Base-by-base conservation (phyloP, 1,284 basidiomycete species). In the Crepidotus sp. region DNA sequence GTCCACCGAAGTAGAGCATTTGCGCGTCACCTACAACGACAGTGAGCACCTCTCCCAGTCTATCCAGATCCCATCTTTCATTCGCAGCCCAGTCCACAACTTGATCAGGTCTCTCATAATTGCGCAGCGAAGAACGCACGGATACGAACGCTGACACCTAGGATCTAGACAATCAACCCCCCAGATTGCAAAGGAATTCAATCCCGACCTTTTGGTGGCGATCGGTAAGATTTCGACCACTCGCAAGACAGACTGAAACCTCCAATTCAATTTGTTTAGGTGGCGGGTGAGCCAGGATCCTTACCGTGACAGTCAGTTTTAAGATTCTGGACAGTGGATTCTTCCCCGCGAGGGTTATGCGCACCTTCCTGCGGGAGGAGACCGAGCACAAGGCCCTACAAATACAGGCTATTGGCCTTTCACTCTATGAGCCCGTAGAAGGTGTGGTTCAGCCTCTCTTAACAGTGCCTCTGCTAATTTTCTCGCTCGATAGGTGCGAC, bases 401-500 rank as follows among this genome's bases (percentile, higher is more conserved):
- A 42, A 95, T 96, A 54, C 80, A 83, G 63, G 93, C 93, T 2
- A 94, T 97, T 53, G 92, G 93, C 2, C 74, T 97, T 25, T 93
- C 89, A 2, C 71, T 97, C 4, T 97, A 97, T 57, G 93, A 97
- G 61, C 76, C 83, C 19, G 67, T 94, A 10, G 81, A 84, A 6
- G 50, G 50, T 52, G 19, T 5, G 14, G n/a, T 0, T n/a, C n/a
- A n/a, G n/a, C n/a, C n/a, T n/a, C n/a, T n/a, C n/a, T n/a, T n/a
- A n/a, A n/a, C n/a, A n/a, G n/a, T n/a, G n/a, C n/a, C n/a, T n/a
- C n/a, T n/a, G n/a, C n/a, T n/a, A n/a, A n/a, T n/a, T n/a, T n/a
- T n/a, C n/a, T n/a, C n/a, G n/a, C n/a, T n/a, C n/a, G n/a, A n/a
- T n/a, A n/a, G n/a, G n/a, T n/a, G n/a, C n/a, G n/a, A n/a, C n/a